These are phyloP conservation scores for Botrytis cinerea DNA, from an alignment of 2,329 filamentous ascomycete species.

Conservation along the genomic window DNA sequence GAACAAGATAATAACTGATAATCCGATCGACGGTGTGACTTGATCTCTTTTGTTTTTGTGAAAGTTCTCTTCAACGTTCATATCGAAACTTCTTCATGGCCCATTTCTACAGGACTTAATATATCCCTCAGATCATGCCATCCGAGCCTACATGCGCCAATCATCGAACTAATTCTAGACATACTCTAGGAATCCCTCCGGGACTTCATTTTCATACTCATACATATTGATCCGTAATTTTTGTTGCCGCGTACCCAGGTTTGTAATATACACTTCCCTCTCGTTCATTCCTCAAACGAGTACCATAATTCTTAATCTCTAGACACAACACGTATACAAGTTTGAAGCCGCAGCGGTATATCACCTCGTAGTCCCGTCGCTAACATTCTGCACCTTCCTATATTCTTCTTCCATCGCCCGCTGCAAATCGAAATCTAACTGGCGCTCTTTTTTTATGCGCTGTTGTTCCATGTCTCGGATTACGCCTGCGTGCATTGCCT, in stretches of 20 bases:
- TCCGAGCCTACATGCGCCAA: not conserved
- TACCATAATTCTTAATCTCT: not conserved
- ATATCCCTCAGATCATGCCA: not conserved
- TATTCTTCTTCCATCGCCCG: conserved; percentile 83
- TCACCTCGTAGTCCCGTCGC: conserved; percentile 44
- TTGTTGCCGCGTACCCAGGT: not conserved
- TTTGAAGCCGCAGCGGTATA: conserved; percentile 3
- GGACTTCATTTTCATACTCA: not conserved
- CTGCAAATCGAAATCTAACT: conserved; percentile 94
- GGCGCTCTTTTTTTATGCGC: conserved; percentile 83
- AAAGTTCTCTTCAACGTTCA: not conserved
- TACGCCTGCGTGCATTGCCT: conserved; percentile 96
- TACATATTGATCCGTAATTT: not conserved
- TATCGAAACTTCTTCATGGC: not conserved
- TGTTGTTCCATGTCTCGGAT: conserved; percentile 94
- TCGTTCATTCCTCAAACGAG: not conserved
- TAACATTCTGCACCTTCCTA: conserved; percentile 81
- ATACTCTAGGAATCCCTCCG: not conserved
- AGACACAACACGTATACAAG: conserved; percentile 2
- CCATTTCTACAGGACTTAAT: not conserved
- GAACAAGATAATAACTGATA: conserved; percentile 18
- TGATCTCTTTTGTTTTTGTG: not conserved
- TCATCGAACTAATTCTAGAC: not conserved
- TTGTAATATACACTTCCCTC: not conserved
- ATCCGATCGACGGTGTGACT: not conserved